Base-by-base conservation (phyloP, 257 asterid species). In the Cynanchum wilfordii region DNA sequence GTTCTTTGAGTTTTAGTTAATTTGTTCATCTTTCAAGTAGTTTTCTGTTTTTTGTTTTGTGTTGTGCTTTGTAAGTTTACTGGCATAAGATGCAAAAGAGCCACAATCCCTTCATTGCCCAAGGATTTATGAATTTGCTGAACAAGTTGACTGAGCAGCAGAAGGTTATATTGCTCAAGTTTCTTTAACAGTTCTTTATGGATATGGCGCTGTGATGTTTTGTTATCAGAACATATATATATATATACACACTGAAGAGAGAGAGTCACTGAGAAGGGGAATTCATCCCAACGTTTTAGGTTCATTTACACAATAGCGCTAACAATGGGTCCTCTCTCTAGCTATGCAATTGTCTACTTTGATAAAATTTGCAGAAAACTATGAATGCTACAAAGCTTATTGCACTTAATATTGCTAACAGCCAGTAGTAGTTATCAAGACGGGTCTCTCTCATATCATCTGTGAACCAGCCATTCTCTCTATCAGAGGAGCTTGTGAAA, bases 401-500 rank as follows among this genome's bases (percentile, higher is more conserved):
- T 0, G 83, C 73, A 74, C 97, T 85, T 0, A 86, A 60, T 65
- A 79, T 38, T 1, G 97, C 86, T 51, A 92, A 74, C 55, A 92
- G 86, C 97, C 96, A 92, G 68, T 92, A 92, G 65, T 90, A 92
- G 16, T 89, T 85, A 76, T 92, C 98, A 7, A 92, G 86, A 20
- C 97, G 76, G 15, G 96, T 89, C 47, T 79, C 75, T 17, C 73
- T 70, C 97, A 88, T 86, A 55, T 90, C 93, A 49, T 92, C 97
- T 0, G 87, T 77, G 64, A 93, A 90, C 99, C 99, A 95, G 8
- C 87, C 81, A 1, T 88, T 83, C 20, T 58, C 55, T 1, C 73
- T 77, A 3, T 80, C 84, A 0, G 24, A 59, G 1, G 85, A 64
- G 33, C 82, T 84, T 29, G 99, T 89, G 73, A 86, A 65, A 49